A percentile compares a stretch with the other conserved stretches of the same genome.
Evolutionary conservation across 2,329 filamentous ascomycete species (phyloP).

Genomic region (Trichoderma sp.): DNA sequence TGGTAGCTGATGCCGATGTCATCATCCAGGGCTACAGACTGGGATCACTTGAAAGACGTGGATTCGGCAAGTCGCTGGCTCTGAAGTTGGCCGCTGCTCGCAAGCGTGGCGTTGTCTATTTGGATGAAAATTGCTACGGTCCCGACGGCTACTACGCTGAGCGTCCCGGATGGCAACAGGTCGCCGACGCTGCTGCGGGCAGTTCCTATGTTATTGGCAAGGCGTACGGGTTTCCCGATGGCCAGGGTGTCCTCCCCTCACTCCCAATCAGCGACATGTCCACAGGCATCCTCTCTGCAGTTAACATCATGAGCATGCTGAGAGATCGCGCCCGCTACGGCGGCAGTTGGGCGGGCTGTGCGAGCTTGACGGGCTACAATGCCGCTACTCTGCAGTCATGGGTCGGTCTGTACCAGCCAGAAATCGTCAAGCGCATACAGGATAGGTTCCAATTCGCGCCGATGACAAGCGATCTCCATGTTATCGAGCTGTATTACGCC

Average conservation of each 20-base stretch:
- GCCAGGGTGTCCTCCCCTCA: background rate
- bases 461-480: background rate
- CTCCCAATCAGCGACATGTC: background rate
- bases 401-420: background rate
- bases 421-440: background rate
- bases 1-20: slow-evolving; percentile 52
- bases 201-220: slow-evolving; percentile 41
- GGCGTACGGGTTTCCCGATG: slow-evolving; percentile 31
- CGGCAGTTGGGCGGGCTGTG: background rate
- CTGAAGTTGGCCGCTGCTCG: slow-evolving; percentile 53
- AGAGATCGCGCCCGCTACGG: background rate
- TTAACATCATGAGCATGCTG: background rate
- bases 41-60: slow-evolving; percentile 51
- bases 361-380: background rate
- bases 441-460: background rate
- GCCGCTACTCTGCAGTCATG: background rate
- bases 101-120: slow-evolving; percentile 64
- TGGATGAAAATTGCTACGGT: slow-evolving; percentile 70
- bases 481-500: background rate
- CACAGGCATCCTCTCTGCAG: background rate
- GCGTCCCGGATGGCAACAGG: slow-evolving; percentile 69
- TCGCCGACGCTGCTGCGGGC: slow-evolving; percentile 55
- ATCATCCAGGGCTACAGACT: background rate
- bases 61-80: slow-evolving; percentile 48
- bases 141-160: slow-evolving; percentile 58